Conservation (phyloP, 2,329 filamentous ascomycete genomes). For the Orbilia ellipsospora region DNA sequence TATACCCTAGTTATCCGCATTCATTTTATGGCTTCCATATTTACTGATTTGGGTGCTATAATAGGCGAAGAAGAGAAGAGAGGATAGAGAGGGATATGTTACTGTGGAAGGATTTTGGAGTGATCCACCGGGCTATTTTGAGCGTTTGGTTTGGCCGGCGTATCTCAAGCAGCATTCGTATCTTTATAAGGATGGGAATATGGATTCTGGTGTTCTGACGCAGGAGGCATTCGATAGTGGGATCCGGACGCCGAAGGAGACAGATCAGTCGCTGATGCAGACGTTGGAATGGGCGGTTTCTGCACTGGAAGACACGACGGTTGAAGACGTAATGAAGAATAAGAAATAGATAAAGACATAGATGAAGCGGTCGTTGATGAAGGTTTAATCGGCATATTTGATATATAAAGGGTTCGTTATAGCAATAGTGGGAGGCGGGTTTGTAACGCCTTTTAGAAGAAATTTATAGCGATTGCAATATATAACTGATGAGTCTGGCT, state of each 20-base stretch:
- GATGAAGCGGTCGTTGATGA: neutral
- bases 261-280: constrained; percentile 71
- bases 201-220: constrained; percentile 69
- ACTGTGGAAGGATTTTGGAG: constrained; percentile 92
- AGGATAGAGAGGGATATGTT: constrained; percentile 79
- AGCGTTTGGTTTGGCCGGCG: constrained; percentile 94
- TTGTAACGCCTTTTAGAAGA: too few species aligned
- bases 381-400: neutral
- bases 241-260: constrained; percentile 67
- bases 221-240: constrained; percentile 65
- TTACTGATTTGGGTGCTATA: neutral
- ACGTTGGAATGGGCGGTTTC: constrained; percentile 75
- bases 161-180: constrained; percentile 74
- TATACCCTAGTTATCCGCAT: constrained; percentile 1
- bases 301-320: constrained; percentile 12
- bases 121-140: constrained; percentile 93
- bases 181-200: constrained; percentile 78
- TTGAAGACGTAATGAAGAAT: constrained; percentile 5
- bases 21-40: neutral
- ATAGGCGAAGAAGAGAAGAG: constrained; percentile 72
- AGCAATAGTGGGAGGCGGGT: neutral
- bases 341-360: neutral
- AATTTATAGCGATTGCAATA: too few species aligned
- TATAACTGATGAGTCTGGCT: too few species aligned
- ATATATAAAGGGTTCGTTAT: neutral